Conservation (phyloP, 2,329 filamentous ascomycete species). For the Curvularia sp. region DNA sequence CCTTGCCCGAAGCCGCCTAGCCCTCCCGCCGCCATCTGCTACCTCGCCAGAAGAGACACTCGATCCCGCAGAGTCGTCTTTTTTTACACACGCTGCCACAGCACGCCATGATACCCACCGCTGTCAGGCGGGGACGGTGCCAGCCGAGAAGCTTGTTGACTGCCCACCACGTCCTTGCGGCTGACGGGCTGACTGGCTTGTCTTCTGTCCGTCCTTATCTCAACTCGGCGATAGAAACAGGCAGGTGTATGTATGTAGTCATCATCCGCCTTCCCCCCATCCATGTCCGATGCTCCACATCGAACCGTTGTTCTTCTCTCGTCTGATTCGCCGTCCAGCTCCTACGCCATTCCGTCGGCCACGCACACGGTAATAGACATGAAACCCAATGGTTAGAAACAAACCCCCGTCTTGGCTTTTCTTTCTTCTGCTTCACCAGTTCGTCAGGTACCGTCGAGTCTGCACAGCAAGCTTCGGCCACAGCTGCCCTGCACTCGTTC, state of each 20-base stretch:
- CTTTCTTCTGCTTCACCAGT: too few species aligned
- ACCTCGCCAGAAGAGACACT: background rate
- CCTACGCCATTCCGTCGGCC: background rate
- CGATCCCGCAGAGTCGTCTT: too few species aligned
- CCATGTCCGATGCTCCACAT: background rate
- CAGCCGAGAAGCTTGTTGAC: background rate
- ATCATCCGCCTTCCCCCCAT: background rate
- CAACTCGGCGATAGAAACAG: background rate
- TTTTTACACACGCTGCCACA: too few species aligned
- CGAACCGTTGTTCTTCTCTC: background rate
- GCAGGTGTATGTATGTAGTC: background rate
- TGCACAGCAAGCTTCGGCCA: too few species aligned
- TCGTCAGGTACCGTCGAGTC: too few species aligned
- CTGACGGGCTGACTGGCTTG: slow-evolving; percentile 1
- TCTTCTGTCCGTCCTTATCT: background rate
- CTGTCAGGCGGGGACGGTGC: background rate
- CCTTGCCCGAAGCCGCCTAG: slow-evolving; percentile 17
- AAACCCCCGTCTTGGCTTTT: slow-evolving; percentile 1
- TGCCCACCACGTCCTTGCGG: slow-evolving; percentile 6
- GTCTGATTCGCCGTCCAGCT: too few species aligned
- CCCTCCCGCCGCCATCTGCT: slow-evolving; percentile 15
- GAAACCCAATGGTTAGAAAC: background rate
- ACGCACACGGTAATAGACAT: background rate
- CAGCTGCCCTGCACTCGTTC: too few species aligned
- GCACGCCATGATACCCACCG: background rate